Base-by-base conservation (phyloP, 1,139 yeast genomes). In the Candida gigantensis region DNA sequence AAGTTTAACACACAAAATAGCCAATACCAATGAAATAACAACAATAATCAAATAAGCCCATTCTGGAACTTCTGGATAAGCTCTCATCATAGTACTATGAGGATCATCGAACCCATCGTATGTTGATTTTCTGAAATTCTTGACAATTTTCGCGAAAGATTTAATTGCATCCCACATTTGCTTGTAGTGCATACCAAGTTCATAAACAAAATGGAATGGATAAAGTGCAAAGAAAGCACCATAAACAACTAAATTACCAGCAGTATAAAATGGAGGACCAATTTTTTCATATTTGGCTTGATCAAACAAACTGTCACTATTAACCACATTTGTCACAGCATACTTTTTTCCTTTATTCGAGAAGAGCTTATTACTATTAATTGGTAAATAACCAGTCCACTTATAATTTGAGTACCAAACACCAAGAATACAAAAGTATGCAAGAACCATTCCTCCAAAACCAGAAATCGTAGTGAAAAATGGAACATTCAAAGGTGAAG, bases 151-250 rank as follows among this genome's bases (percentile, higher is more conserved):
- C 12, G 34, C 23, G 25, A 50, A 30, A n/a, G 42, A 39, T 15
- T 35, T 37, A 16, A 45, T 19, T 5, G 54, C 49, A 27, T 37
- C 36, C 32, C 34, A 32, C 41, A 51, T 44, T 20, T 43, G 55
- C 21, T 44, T 45, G 54, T 61, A 60, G 35, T 65, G 62, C 7
- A 57, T 51, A 14, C 52, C 47, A 52, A 65, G 49, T 39, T 63
- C 65, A 43, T 77, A 79, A 11, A 76, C 59, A 41, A 81, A 63
- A 13, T 73, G 60, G 36, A 78, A 72, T 8, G 86, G 84, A 50
- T 79, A 80, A 32, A 75, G 52, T 11, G 79, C 74, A 53, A 81
- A 79, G 49, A 70, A 75, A 1, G 80, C 68, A 18, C 84, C 84
- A 49, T 79, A 79, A 5, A 64, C 47, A 6, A 79, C 77, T 46